Percentiles rank a stretch among this genome's conserved stretches.
Conservation (phyloP, 2,329 filamentous ascomycete genomes). For the Pseudocercospora cruenta region DNA sequence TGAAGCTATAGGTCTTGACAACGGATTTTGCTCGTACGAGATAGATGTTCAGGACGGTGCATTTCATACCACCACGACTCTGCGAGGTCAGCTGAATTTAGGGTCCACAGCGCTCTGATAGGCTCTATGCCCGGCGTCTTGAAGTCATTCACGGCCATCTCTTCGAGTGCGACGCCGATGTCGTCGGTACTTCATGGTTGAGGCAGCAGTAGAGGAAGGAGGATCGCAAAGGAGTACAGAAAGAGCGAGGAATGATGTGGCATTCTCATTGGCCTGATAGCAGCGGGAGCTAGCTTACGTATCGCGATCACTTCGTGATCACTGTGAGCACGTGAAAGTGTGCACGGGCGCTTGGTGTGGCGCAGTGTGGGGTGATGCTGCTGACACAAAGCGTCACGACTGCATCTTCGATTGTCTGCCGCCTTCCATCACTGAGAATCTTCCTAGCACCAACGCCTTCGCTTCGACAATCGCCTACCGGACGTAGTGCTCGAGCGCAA, state of each 20-base stretch:
- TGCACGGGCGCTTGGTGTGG: neutral
- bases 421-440: neutral
- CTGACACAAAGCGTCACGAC: conserved; percentile 3
- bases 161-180: neutral
- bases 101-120: neutral
- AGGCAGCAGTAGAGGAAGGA: neutral
- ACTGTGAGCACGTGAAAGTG: neutral
- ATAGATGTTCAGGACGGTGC: neutral
- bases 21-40: neutral
- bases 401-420: conserved; percentile 4
- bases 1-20: neutral
- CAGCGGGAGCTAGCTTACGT: neutral
- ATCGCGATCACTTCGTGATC: neutral
- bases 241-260: neutral
- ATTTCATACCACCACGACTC: neutral
- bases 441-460: neutral
- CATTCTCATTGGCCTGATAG: neutral
- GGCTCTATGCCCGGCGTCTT: neutral
- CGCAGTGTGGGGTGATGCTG: conserved; percentile 2
- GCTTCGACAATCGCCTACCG: neutral
- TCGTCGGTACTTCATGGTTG: neutral
- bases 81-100: no score
- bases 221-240: neutral
- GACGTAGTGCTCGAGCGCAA: neutral
- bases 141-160: neutral